Base-by-base conservation (phyloP, 106 monocot species). In the Dendrobium nobile region DNA sequence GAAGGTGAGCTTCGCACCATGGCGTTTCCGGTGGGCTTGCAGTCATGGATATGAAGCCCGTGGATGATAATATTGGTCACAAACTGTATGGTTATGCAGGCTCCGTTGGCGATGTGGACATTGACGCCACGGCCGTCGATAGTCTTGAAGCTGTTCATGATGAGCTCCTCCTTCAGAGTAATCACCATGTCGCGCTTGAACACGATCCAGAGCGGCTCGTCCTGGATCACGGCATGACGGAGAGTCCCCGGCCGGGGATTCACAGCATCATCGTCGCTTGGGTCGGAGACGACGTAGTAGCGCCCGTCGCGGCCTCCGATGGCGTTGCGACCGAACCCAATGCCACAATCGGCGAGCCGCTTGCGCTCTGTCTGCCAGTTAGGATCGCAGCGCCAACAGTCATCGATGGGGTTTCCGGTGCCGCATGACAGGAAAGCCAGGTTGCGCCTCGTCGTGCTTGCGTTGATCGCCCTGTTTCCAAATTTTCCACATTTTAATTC, bases 141-240 rank as follows among this genome's bases (percentile, higher is more conserved):
- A 9, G 90, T 90, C 78, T 90, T 90, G 85, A 90, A 90, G 85
- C 90, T 90, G 85, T 90, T 90, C 83, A 90, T 87, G 74, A 90
- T 87, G 43, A 90, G 87, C 85, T 90, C 90, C 77, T 90, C 77
- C 75, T 81, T 79, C 40, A 90, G 85, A 40, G 80, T 84, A 78
- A 90, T 90, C 75, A 85, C 83, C 90, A 90, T 90, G 81, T 87
- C 87, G 40, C 75, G 85, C 51, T 81, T 79, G 87, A 90, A 90
- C 33, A 85, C 77, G 77, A 90, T 90, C 90, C 90, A 90, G 2
- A 90, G 87, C 16, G 90, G 84, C 61, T 87, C 81, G 17, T 85
- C 90, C 78, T 90, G 87, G 81, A 90, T 85, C 27, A 90, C 90
- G 4, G 87, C 90, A 75, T 90, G 83, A 18, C 90, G 90, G 48